Evolutionary conservation across 2,329 filamentous ascomycete species (phyloP).

Genomic region (Byssochlamys sp.): DNA sequence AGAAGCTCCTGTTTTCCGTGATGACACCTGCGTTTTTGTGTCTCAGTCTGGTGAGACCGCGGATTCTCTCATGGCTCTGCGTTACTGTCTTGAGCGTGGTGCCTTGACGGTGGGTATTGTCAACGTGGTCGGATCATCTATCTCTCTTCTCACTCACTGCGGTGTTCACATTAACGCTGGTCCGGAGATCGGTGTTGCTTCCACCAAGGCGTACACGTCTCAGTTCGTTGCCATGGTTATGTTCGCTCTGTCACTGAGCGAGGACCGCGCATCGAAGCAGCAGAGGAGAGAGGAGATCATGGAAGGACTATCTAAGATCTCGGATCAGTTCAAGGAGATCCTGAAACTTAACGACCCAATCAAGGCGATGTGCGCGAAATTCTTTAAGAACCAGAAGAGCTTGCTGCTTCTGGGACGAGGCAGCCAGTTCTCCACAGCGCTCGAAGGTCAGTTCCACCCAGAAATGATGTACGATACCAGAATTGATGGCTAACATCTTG

Average conservation of each 20-base stretch:
- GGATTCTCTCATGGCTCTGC: slow-evolving; percentile 90
- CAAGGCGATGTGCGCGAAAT: slow-evolving; percentile 85
- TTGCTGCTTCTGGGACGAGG: slow-evolving; percentile 86
- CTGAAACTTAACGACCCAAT: slow-evolving; percentile 85
- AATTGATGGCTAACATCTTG: slow-evolving; percentile 6
- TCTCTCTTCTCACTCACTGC: slow-evolving; percentile 96
- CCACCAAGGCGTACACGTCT: slow-evolving; percentile 97
- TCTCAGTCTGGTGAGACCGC: slow-evolving; percentile 98
- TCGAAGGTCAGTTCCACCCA: slow-evolving; percentile 55
- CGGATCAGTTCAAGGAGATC: slow-evolving; percentile 82
- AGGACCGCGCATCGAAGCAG: slow-evolving; percentile 91
- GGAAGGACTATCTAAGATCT: slow-evolving; percentile 78
- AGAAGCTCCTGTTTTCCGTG: slow-evolving; percentile 94
- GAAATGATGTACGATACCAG: neutral
- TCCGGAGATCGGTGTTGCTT: slow-evolving; percentile 96
- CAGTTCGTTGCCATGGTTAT: slow-evolving; percentile 99
- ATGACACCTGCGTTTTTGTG: slow-evolving; percentile 97
- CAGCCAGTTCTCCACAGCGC: slow-evolving; percentile 88
- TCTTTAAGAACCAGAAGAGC: slow-evolving; percentile 95
- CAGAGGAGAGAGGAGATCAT: slow-evolving; percentile 91
- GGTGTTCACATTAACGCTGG: slow-evolving; percentile 99
- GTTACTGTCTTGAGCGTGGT: slow-evolving; percentile 95
- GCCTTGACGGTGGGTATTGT: slow-evolving; percentile 96
- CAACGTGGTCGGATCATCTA: slow-evolving; percentile 96
- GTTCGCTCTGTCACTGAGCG: slow-evolving; percentile 91